Evolutionary conservation across 2,329 filamentous ascomycete genomes (phyloP), one percentile per base, ranked within the genome.

Genomic region (Penicillium hesseltinei): DNA sequence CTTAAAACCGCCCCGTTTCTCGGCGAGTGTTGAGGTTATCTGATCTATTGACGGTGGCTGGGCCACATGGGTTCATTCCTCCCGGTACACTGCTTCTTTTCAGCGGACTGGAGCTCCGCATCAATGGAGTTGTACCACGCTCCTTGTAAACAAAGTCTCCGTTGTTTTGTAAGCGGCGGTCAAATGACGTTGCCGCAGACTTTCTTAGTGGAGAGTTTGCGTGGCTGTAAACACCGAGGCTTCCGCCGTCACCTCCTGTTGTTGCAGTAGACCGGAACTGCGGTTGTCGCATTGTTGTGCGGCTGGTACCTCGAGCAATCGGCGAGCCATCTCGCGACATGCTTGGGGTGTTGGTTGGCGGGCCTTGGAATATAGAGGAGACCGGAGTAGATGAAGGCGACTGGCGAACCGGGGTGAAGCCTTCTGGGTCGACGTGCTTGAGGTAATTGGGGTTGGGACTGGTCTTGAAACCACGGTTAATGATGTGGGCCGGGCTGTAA

Each of bases 171-270:
- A 69, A 62, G 56, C 71, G 70, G 19, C 69, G 69, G 19, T 77
- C 72, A 49, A 78, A 72, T 51, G 80, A 89, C 74, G 74, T 84
- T 74, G 78, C 90, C 66, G 80, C 85, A 2, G 89, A 82, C 72
- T 96, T 96, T 67, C 91, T 88, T 13, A 97, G 74, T 0, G 93
- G 93, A 11, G 91, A 96, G 40, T 88, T 89, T 6, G 87, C 86
- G 71, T 96, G 91, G 6, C 83, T 88, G 72, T 87, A 92, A 1
- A 95, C 82, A 15, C 92, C 92, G 49, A 96, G 78, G 69, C 83
- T 93, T 2, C 92, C 91, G 17, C 91, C 91, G 69, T 88, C 86
- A 10, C 84, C 80, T 19, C 71, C 71, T 23, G 68, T 67, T 8
- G 70, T 65, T 15, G 75, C 66, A 17, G 76, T 77, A 33, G 78